Evolutionary conservation across 2,329 filamentous ascomycete genomes (phyloP), one percentile per base, ranked within the genome.

Genomic region (Colletotrichum cereale): DNA sequence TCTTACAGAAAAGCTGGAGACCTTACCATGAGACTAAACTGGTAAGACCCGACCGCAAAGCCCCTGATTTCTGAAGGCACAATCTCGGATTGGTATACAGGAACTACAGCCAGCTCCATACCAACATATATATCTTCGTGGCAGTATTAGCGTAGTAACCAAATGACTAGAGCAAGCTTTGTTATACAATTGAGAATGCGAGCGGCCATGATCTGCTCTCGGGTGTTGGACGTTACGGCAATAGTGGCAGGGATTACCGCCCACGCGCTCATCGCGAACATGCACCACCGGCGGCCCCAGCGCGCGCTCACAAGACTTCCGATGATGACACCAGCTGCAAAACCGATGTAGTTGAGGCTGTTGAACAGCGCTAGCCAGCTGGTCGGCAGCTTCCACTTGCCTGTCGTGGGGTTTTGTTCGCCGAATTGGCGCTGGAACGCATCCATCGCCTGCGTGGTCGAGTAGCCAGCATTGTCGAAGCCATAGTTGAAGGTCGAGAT

Each of bases 401-500:
- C 67, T 69, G 14, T 75, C 3, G 56, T 36, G 21, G 60, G 40
- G 16, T 72, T 53, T 70, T 77, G 78, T 5, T 73, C 72, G 24
- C 81, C 81, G 63, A 83, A 83, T 34, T 80, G 75, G 53, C 66
- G 73, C 12, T 75, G 75, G 61, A 83, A 84, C 34, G 80, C 73
- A 21, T 77, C 75, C 81, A 83, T 83, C 5, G 82, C 77, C 72
- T 84, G 80, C 0, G 78, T 81, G 1, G 79, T 80, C 2, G 78
- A 75, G 74, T 81, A 82, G 21, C 70, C 70, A 1, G 64, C 64
- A 34, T 81, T 79, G 70, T 83, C 82, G 57, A 83, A 82, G 61
- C 81, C 81, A 77, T 82, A 83, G 74, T 83, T 83, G 74, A 83
- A 77, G 12, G 77, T 76, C 1, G 80, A 82, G 5, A 83, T 50